Evolutionary conservation across 2,329 filamentous ascomycete genomes (phyloP).

Genomic region (Pseudopithomyces chartarum): DNA sequence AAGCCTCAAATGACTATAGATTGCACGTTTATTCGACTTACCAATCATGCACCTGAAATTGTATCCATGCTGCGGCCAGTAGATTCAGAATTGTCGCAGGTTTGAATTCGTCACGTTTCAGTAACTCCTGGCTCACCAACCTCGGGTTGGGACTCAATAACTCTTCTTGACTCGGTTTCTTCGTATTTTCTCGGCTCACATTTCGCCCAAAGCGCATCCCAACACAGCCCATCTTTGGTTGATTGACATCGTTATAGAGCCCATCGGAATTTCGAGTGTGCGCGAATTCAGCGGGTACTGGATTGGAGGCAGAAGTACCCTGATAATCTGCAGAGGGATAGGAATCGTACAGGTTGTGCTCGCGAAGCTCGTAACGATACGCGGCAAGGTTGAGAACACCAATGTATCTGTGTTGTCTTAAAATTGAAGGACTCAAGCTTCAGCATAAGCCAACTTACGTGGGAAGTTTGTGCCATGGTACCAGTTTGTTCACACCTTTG

Average conservation of each 20-base stretch:
- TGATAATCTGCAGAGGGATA: conserved; percentile 47
- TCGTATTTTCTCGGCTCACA: conserved; percentile 44
- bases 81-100: conserved; percentile 54
- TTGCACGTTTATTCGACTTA: neutral
- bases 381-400: conserved; percentile 50
- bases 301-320: conserved; percentile 37
- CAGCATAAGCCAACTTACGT: conserved; percentile 47
- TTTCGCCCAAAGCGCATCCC: conserved; percentile 55
- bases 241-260: conserved; percentile 49
- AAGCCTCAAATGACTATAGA: neutral
- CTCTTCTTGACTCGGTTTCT: conserved; percentile 49
- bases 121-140: conserved; percentile 49
- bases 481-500: conserved; percentile 45
- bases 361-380: conserved; percentile 50
- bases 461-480: conserved; percentile 53
- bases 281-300: conserved; percentile 40
- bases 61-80: conserved; percentile 56
- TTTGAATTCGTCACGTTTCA: conserved; percentile 51
- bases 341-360: conserved; percentile 51
- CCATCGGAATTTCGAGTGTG: conserved; percentile 51
- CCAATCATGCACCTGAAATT: conserved; percentile 51
- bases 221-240: conserved; percentile 52
- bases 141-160: conserved; percentile 52
- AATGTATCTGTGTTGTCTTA: conserved; percentile 36
- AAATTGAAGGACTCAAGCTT: no score